Evolutionary conservation across 2,329 filamentous ascomycete species (phyloP), one percentile per base, ranked within the genome.

Genomic region (Fusarium bactridioides): DNA sequence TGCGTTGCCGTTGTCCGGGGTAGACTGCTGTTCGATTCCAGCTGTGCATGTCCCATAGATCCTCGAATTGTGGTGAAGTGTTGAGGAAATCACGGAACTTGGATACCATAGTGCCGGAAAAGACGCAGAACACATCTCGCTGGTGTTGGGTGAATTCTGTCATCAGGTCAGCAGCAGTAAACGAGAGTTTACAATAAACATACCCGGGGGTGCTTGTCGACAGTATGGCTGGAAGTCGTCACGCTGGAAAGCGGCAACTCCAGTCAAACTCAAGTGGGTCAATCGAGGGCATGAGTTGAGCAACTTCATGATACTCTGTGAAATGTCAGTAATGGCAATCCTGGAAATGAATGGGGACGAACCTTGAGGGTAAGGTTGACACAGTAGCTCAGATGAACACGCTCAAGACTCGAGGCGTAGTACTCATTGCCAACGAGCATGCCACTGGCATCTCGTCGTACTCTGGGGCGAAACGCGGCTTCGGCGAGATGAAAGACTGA

Each of bases 331-430:
- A 25, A 43, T 37, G 13, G 16, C 12, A 6, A 43, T 19, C n/a
- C 8, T 12, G 16, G 21, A 25, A 45, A 12, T 10, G 21, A 23
- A 29, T 13, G 16, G 35, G 16, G 27, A 84, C 90, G 82, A 87
- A 96, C 95, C 81, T 90, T 88, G 56, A 97, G 86, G 3, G 93
- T 96, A 58, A 99, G 83, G 72, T 93, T 92, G 44, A 93, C 90
- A 82, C 96, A 99, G 80, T 99, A 98, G 81, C 95, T 98, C 43
- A 99, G 87, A 85, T 99, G 96, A 15, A 99, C 96, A 75, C 96
- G 89, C 84, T 99, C 96, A 31, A 99, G 84, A 77, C 92, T 95
- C 25, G 86, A 86, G 64, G 86, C 85, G 59, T 84, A 90, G 71
- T 84, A 89, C 75, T 87, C 89, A 75, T 84, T 86, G 53, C 80